Evolutionary conservation across 139 green algal species (phyloP).

Genomic region (Nannochloris sp.): DNA sequence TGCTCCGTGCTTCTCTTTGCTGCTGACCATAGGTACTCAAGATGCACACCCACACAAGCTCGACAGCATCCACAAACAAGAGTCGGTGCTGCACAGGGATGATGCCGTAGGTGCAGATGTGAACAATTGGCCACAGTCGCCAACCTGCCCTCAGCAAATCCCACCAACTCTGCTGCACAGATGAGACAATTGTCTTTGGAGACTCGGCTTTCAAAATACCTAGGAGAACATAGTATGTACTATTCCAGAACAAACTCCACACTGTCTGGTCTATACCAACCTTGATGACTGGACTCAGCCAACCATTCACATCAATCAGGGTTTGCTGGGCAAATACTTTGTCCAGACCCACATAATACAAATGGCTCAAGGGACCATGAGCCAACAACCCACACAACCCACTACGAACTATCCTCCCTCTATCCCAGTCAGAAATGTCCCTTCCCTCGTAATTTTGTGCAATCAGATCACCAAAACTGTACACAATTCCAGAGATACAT

Average conservation of each 20-base stretch:
- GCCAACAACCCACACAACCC: slow-evolving; percentile 20
- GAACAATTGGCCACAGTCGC: slow-evolving; percentile 45
- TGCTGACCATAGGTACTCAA: slow-evolving; percentile 22
- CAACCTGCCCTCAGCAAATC: slow-evolving; percentile 34
- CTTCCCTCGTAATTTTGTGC: slow-evolving; percentile 34
- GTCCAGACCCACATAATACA: slow-evolving; percentile 29
- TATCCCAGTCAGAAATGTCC: slow-evolving; percentile 15
- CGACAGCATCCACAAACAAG: slow-evolving; percentile 44
- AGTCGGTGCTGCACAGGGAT: slow-evolving; percentile 40
- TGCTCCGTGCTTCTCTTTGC: slow-evolving; percentile 5
- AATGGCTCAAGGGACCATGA: slow-evolving; percentile 30
- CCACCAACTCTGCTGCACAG: slow-evolving; percentile 18
- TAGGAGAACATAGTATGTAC: slow-evolving; percentile 29
- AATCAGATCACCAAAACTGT: slow-evolving; percentile 28
- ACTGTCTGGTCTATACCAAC: slow-evolving; percentile 36
- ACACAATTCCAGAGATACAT: slow-evolving; percentile 27
- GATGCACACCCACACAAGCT: slow-evolving; percentile 29
- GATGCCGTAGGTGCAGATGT: slow-evolving; percentile 41
- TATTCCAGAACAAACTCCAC: slow-evolving; percentile 28
- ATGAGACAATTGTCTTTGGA: slow-evolving; percentile 14
- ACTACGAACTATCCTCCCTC: slow-evolving; percentile 17
- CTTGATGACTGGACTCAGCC: slow-evolving; percentile 23
- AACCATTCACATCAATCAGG: neutral
- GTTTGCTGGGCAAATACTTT: slow-evolving; percentile 8
- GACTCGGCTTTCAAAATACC: slow-evolving; percentile 22